Evolutionary conservation across 208 protist genomes (phyloP).

Genomic region (Naegleria gruberi): DNA sequence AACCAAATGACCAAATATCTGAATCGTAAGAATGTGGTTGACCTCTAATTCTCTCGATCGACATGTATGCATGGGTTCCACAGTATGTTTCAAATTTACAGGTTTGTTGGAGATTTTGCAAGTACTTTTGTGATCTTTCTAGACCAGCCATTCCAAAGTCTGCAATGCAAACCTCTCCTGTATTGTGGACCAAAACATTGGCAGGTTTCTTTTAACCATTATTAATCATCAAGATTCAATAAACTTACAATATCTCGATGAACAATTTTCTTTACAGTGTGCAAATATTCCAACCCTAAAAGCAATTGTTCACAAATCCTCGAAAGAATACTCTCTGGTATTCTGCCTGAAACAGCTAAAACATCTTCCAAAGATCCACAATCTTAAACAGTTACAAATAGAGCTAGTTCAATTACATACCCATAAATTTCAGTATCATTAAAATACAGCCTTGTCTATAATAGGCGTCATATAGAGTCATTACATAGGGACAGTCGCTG

Average conservation of each 20-base stretch:
- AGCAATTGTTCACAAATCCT: not conserved
- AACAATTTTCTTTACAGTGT: not conserved
- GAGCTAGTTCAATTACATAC: not conserved
- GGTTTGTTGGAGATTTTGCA: not conserved
- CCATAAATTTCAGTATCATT: not conserved
- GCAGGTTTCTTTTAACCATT: too few species aligned
- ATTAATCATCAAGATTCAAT: too few species aligned
- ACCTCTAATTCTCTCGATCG: not conserved
- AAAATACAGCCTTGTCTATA: not conserved
- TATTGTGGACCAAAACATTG: not conserved
- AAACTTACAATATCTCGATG: not conserved
- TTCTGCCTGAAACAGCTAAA: not conserved
- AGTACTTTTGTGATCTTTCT: not conserved
- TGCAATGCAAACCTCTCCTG: not conserved
- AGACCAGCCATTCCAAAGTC: conserved; percentile 8
- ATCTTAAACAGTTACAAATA: not conserved
- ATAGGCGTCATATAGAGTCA: not conserved
- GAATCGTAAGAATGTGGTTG: not conserved
- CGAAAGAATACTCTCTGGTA: not conserved
- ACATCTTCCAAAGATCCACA: conserved; percentile 2
- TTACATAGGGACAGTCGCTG: not conserved
- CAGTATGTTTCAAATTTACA: not conserved
- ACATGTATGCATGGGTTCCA: not conserved
- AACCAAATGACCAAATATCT: conserved; percentile 7
- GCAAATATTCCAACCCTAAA: not conserved